Conservation (phyloP, 768 basidiomycete species). For the Lactifluus echinatus region DNA sequence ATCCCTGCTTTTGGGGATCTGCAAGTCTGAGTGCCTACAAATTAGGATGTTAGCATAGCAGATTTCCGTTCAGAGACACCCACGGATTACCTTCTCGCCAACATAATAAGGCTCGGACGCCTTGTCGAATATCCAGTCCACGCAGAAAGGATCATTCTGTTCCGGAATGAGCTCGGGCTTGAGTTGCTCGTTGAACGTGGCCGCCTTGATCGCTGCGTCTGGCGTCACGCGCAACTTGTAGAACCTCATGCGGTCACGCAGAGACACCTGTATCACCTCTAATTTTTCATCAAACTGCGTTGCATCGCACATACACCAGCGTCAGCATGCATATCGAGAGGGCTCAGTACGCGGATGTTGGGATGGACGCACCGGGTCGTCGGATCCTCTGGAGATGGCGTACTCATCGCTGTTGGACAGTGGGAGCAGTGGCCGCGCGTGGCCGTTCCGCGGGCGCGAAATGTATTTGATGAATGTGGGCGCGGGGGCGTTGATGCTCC, state of each 20-base stretch:
- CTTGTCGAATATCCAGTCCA: conserved; percentile 71
- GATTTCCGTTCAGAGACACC: not conserved
- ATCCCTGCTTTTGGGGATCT: conserved; percentile 60
- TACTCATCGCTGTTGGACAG: conserved; percentile 41
- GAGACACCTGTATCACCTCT: conserved; percentile 55
- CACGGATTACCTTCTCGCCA: conserved; percentile 54
- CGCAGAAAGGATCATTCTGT: conserved; percentile 69
- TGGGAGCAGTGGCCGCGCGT: conserved; percentile 22
- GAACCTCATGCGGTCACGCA: conserved; percentile 78
- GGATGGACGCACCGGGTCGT: conserved; percentile 48
- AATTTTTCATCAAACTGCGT: conserved; percentile 70
- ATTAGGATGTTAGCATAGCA: not conserved
- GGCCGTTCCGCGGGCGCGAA: conserved; percentile 42
- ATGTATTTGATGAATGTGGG: conserved; percentile 43
- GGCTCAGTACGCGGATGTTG: not conserved
- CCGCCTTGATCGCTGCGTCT: conserved; percentile 60
- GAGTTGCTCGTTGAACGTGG: conserved; percentile 75
- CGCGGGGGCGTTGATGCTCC: conserved; percentile 38
- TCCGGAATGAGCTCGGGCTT: conserved; percentile 81
- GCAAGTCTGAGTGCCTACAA: conserved; percentile 59
- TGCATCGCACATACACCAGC: not conserved
- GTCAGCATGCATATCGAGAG: not conserved
- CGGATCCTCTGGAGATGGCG: conserved; percentile 37
- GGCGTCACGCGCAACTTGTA: conserved; percentile 73
- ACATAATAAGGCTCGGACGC: conserved; percentile 47